Base-by-base conservation (phyloP, 2,329 filamentous ascomycete species). In the Claviceps arundinis region DNA sequence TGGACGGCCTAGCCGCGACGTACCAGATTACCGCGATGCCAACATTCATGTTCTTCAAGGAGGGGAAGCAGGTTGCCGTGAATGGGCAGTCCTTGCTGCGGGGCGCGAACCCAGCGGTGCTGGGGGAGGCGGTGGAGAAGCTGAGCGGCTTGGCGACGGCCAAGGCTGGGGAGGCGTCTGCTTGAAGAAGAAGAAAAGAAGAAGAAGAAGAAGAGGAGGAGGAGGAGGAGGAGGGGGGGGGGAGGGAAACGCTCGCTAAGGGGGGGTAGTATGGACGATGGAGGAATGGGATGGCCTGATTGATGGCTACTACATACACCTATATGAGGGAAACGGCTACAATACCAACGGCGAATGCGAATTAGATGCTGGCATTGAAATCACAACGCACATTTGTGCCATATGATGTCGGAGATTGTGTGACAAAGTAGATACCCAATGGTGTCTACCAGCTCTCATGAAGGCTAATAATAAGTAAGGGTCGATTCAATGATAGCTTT, bases 1-100 rank as follows among this genome's bases (percentile, higher is more conserved):
- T 62, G n/a, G 55, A 61, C 13, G 51, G 16, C 54, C 48, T 61
- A 34, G 59, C 88, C 24, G 76, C 82, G 61, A 80, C 89, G 61
- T 83, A 93, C 60, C 78, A 79, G 59, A 79, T 97, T 68, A 82
- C 85, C 62, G 89, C 90, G 68, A 96, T 97, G 91, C 91, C 91
- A 48, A 95, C 89, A 11, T 96, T 97, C 70, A 62, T 87, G 53
- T 73, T 95, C 66, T 95, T 91, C 81, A 89, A 90, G 77, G 71
- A 84, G 58, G 88, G 85, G 58, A 58, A 58, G 50, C 61, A 62
- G 50, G 64, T 65, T 40, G 60, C 58, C 22, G 64, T 67, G 13
- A 61, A 65, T 24, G 63, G 63, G 4, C 52, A 65, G 52, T 56
- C 59, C 8, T 56, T 59, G 52, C 63, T 70, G 55, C 63, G 60